These are phyloP conservation scores for Eimeria acervulina DNA, from an alignment of 169 alveolate genomes.

Conservation along the genomic window DNA sequence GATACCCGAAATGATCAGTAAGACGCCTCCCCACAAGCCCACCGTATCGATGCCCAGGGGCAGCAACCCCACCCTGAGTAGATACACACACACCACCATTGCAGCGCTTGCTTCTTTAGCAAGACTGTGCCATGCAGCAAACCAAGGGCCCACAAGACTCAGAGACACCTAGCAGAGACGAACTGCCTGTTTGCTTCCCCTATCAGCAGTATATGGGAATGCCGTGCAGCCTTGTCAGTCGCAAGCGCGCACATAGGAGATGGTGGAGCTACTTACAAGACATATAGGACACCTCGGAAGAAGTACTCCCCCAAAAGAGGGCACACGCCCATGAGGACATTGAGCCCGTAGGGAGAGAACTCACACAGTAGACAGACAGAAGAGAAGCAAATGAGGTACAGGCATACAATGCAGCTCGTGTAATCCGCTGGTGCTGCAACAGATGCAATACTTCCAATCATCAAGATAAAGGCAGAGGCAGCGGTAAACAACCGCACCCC, in stretches of 20 bases:
- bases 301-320: conserved; percentile 79
- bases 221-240: background rate
- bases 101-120: background rate
- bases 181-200: background rate
- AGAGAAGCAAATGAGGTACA: conserved; percentile 45
- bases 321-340: conserved; percentile 80
- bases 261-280: conserved; percentile 42
- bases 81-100: background rate
- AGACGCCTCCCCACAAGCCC: conserved; percentile 72
- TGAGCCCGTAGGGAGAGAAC: conserved; percentile 80
- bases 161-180: background rate
- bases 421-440: conserved; percentile 77
- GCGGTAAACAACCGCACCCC: conserved; percentile 80
- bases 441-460: conserved; percentile 63
- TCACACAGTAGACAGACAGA: conserved; percentile 71
- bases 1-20: conserved; percentile 67
- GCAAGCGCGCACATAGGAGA: background rate
- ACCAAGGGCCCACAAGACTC: background rate
- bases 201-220: background rate
- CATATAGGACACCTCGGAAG: conserved; percentile 78
- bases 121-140: background rate
- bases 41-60: conserved; percentile 79
- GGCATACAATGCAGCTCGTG: conserved; percentile 67
- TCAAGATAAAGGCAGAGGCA: conserved; percentile 46
- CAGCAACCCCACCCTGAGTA: conserved; percentile 72